A percentile compares a stretch with the other conserved stretches of the same genome.
phyloP scores from a whole-genome alignment of 805 yeast species.

The Ogataea dorogensis region DNA sequence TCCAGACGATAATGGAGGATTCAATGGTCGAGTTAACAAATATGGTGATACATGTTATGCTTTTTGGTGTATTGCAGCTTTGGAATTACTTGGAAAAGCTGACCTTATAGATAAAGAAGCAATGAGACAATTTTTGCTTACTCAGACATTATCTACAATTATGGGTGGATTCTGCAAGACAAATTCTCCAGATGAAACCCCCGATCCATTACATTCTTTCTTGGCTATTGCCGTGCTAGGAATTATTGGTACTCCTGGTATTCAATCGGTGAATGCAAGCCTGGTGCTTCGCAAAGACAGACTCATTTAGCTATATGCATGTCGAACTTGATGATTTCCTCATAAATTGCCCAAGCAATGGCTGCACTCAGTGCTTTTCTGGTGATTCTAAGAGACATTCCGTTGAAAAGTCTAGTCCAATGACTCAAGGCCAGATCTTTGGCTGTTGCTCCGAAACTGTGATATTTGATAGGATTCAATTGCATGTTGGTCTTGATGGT shows the following conservation, averaged over 20 bases:
- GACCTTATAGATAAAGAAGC: constrained; percentile 36
- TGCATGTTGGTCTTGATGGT: constrained; percentile 92
- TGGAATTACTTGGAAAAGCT: constrained; percentile 39
- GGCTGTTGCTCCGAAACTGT: constrained; percentile 42
- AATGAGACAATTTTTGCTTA: constrained; percentile 45
- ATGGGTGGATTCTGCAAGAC: constrained; percentile 79
- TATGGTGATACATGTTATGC: constrained; percentile 83
- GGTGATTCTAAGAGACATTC: constrained; percentile 73
- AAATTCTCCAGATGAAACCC: constrained; percentile 47
- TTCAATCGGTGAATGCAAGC: constrained; percentile 19
- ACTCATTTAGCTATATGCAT: constrained; percentile 1
- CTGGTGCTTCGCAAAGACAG: constrained; percentile 22
- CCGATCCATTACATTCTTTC: constrained; percentile 71
- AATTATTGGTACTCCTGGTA: constrained; percentile 27
- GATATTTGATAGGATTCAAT: constrained; percentile 51
- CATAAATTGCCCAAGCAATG: constrained; percentile 96
- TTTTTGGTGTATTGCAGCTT: constrained; percentile 74
- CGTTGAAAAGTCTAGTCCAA: constrained; percentile 66
- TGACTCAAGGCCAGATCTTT: constrained; percentile 45
- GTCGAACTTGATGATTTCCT: constrained; percentile 63
- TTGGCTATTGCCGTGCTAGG: constrained; percentile 57
- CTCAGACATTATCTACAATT: constrained; percentile 55
- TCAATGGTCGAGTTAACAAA: constrained; percentile 86
- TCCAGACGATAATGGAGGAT: constrained; percentile 64
- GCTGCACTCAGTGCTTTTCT: constrained; percentile 92